Conservation (phyloP, 108 stramenopile genomes). For the Bacterosira constricta region DNA sequence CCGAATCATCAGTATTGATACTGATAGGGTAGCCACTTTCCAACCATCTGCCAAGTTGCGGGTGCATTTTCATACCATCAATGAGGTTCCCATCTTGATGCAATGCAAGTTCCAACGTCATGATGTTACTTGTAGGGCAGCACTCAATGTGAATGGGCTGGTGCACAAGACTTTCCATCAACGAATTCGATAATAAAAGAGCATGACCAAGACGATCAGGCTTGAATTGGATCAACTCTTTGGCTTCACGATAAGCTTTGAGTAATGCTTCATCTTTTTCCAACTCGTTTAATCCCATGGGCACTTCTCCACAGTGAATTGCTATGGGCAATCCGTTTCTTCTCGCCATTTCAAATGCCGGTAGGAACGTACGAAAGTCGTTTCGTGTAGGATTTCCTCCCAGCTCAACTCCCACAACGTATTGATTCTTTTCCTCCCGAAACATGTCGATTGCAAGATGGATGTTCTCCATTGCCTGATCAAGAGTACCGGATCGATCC, state of each 20-base stretch:
- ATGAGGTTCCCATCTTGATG: constrained; percentile 52
- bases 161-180: constrained; percentile 30
- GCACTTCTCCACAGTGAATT: constrained; percentile 81
- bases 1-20: constrained; percentile 78
- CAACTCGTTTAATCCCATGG: constrained; percentile 11
- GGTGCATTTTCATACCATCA: constrained; percentile 64
- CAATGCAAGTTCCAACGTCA: constrained; percentile 70
- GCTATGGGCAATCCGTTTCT: constrained; percentile 59
- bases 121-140: constrained; percentile 80
- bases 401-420: constrained; percentile 88
- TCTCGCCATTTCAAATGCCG: constrained; percentile 62
- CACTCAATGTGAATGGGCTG: constrained; percentile 66
- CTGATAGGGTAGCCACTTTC: constrained; percentile 49
- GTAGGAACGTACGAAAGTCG: constrained; percentile 51
- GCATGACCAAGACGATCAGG: constrained; percentile 81
- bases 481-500: constrained; percentile 57
- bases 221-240: constrained; percentile 54
- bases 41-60: constrained; percentile 54
- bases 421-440: constrained; percentile 13
- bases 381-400: constrained; percentile 85
- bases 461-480: constrained; percentile 56
- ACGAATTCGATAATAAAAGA: constrained; percentile 45
- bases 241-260: constrained; percentile 32
- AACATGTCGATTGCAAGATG: constrained; percentile 58
- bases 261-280: not conserved